Evolutionary conservation across 177 flowering plant species (phyloP).

Genomic region (Telopea speciosissima): DNA sequence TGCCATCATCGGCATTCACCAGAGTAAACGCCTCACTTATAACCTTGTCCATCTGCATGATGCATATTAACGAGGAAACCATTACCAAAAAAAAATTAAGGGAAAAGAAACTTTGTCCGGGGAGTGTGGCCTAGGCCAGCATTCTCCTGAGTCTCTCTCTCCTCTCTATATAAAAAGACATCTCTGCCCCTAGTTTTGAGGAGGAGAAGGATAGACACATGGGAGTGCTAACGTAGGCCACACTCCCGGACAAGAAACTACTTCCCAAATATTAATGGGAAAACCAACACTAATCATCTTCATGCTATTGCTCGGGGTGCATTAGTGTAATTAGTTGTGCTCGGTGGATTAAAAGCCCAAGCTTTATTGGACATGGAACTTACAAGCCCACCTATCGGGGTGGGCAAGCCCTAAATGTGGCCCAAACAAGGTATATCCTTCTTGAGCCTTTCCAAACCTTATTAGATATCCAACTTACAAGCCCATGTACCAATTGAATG

Average conservation of each 20-base stretch:
- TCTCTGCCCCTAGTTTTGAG: too few relatives aligned
- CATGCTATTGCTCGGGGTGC: background rate
- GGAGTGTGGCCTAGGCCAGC: too few relatives aligned
- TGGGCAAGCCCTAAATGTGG: background rate
- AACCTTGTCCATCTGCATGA: conserved; percentile 59
- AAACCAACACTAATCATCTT: background rate
- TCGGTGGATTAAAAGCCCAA: background rate
- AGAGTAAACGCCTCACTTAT: conserved; percentile 44
- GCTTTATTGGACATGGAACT: background rate
- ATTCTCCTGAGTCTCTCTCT: too few relatives aligned
- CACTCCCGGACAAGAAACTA: too few relatives aligned
- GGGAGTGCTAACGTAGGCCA: too few relatives aligned
- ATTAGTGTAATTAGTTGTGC: background rate
- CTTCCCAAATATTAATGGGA: background rate
- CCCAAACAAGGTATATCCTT: background rate
- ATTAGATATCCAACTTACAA: too few relatives aligned
- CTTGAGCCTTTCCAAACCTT: too few relatives aligned
- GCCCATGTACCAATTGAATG: too few relatives aligned
- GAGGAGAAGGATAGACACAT: too few relatives aligned
- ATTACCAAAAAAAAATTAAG: too few relatives aligned
- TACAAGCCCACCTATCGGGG: background rate
- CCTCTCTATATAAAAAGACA: too few relatives aligned
- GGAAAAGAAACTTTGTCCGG: too few relatives aligned
- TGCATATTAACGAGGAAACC: background rate
- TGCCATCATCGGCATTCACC: conserved; percentile 62